Conservation (phyloP, 257 asterid genomes). For the Craterostigma plantagineum region DNA sequence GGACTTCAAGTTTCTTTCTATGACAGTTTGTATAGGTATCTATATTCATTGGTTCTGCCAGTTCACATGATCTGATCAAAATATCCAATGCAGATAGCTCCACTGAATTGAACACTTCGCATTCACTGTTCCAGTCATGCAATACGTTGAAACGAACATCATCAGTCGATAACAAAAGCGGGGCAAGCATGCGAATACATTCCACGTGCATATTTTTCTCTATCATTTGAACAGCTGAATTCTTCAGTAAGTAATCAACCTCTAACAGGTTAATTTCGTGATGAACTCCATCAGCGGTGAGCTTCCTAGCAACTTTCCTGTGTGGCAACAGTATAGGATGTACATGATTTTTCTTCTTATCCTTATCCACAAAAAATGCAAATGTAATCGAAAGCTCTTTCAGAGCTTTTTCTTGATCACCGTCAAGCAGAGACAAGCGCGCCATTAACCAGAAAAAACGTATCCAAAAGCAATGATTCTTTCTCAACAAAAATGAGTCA, state of each 20-base stretch:
- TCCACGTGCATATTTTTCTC: constrained; percentile 58
- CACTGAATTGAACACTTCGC: constrained; percentile 40
- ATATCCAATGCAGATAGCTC: constrained; percentile 77
- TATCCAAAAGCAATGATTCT: constrained; percentile 56
- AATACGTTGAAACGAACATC: constrained; percentile 45
- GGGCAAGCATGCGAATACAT: constrained; percentile 55
- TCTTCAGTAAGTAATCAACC: constrained; percentile 70
- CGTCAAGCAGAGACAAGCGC: constrained; percentile 53
- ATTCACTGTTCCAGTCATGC: constrained; percentile 29
- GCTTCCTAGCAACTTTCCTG: constrained; percentile 46
- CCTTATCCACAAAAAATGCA: constrained; percentile 40
- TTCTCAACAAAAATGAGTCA: constrained; percentile 22
- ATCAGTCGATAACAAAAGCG: constrained; percentile 43
- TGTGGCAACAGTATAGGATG: constrained; percentile 53
- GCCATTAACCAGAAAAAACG: constrained; percentile 94
- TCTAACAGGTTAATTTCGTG: constrained; percentile 67
- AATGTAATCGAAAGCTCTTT: constrained; percentile 46
- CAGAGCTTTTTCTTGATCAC: constrained; percentile 60
- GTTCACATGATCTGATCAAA: constrained; percentile 63
- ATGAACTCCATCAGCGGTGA: constrained; percentile 47
- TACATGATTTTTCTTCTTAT: constrained; percentile 19
- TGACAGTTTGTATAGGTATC: constrained; percentile 66
- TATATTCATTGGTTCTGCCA: constrained; percentile 37
- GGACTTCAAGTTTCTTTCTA: constrained; percentile 71
- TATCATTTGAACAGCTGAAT: constrained; percentile 45